A percentile compares a stretch with the other conserved stretches of the same genome.
Conservation (phyloP, 768 basidiomycete species). For the Auricularia sp. region DNA sequence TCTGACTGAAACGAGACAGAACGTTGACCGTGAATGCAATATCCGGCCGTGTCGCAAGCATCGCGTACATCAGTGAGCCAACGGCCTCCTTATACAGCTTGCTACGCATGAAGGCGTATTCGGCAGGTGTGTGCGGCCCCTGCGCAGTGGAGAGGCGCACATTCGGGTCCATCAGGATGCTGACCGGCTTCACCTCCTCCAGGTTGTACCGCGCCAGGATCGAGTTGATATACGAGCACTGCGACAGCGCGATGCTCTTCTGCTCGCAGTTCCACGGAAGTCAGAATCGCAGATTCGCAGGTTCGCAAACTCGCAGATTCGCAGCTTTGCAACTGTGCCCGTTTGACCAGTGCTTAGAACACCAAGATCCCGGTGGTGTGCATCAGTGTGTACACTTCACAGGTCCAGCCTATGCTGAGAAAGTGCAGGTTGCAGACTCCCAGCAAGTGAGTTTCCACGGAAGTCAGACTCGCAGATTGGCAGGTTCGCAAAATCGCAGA, state of each 20-base stretch:
- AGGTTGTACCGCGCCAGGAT: constrained; percentile 22
- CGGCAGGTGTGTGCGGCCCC: neutral
- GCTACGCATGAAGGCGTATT: neutral
- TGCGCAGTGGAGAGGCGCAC: constrained; percentile 6
- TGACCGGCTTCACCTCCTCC: constrained; percentile 15
- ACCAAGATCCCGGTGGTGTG: no score
- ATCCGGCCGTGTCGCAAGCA: constrained; percentile 19
- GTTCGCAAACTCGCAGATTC: no score
- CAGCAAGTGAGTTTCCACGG: no score
- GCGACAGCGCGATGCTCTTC: constrained; percentile 10
- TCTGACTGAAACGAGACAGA: constrained; percentile 16
- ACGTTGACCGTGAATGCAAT: constrained; percentile 18
- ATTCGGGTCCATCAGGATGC: constrained; percentile 23
- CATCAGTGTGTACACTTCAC: no score
- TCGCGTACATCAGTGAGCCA: constrained; percentile 21
- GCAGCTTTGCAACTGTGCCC: no score
- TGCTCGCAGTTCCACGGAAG: constrained; percentile 7
- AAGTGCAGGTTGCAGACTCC: no score
- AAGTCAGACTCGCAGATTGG: no score
- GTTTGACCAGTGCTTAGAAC: no score
- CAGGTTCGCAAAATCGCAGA: no score
- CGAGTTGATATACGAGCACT: constrained; percentile 22
- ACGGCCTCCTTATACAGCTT: constrained; percentile 17
- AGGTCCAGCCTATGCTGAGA: no score
- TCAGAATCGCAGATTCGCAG: no score